Evolutionary conservation across 192 early-diverging fungal species (phyloP).

Genomic region (Podila verticillata): DNA sequence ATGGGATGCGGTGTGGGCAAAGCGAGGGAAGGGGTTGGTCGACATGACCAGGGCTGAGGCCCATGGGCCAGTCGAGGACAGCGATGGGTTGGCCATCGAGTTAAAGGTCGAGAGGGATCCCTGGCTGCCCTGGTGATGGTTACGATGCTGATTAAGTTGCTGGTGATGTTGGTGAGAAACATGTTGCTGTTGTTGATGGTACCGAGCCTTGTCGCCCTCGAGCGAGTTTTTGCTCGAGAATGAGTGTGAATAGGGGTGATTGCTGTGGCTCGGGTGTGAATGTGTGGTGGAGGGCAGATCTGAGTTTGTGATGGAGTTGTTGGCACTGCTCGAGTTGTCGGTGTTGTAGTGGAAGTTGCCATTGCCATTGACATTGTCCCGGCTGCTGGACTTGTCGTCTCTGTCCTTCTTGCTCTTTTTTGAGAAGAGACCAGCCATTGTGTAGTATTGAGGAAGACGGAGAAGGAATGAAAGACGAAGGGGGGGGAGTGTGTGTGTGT

Average conservation of each 20-base stretch:
- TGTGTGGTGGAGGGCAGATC: slow-evolving; percentile 1
- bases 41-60: slow-evolving; percentile 31
- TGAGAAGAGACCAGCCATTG: slow-evolving; percentile 44
- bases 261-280: slow-evolving; percentile 9
- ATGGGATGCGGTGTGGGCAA: slow-evolving; percentile 42
- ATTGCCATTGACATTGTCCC: slow-evolving; percentile 8
- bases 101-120: slow-evolving; percentile 29
- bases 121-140: background rate
- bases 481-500: too few relatives aligned
- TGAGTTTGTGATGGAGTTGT: slow-evolving; percentile 14
- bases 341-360: slow-evolving; percentile 8
- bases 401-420: slow-evolving; percentile 45
- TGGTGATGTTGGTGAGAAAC: slow-evolving; percentile 3
- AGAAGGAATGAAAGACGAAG: background rate
- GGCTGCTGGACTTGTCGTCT: slow-evolving; percentile 15
- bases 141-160: slow-evolving; percentile 1
- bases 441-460: background rate
- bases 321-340: slow-evolving; percentile 18
- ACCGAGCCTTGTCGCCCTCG: background rate
- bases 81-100: slow-evolving; percentile 3
- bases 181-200: slow-evolving; percentile 2
- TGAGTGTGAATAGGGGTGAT: background rate
- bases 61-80: slow-evolving; percentile 10
- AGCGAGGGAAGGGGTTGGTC: slow-evolving; percentile 51
- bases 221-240: slow-evolving; percentile 8